These are phyloP conservation scores for Syzygium jambos DNA, from an alignment of 345 rosid species.

Conservation along the genomic window DNA sequence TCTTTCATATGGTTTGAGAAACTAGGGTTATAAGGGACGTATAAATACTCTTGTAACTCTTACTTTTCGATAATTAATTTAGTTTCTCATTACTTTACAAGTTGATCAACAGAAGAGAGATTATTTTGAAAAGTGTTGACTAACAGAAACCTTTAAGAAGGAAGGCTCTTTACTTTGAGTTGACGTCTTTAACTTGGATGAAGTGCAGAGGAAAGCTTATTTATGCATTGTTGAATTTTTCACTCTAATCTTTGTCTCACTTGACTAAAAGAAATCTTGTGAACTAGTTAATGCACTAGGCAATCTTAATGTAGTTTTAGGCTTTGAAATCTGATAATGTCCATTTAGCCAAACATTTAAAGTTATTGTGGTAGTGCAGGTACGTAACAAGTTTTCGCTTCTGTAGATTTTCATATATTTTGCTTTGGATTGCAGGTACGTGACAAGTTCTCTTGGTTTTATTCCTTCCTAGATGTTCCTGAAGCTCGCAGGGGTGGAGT, in stretches of 20 bases:
- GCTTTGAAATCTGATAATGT: background rate
- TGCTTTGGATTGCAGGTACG: conserved; percentile 37
- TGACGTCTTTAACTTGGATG: background rate
- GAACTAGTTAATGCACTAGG: background rate
- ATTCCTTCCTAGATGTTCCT: conserved; percentile 59
- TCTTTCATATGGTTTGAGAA: too few species aligned
- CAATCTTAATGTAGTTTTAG: background rate
- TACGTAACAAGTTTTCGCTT: background rate
- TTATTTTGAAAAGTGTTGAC: background rate
- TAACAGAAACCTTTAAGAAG: background rate
- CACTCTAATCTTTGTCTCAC: background rate
- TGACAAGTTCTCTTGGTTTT: conserved; percentile 64
- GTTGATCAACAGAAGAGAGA: background rate
- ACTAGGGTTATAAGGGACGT: too few species aligned
- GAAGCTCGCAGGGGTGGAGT: conserved; percentile 42
- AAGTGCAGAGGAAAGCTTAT: background rate
- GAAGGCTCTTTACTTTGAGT: background rate
- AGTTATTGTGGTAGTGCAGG: background rate
- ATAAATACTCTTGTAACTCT: too few species aligned
- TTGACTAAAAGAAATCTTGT: background rate
- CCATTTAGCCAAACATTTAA: background rate
- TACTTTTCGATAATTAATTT: too few species aligned
- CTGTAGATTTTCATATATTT: background rate
- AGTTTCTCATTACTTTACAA: too few species aligned
- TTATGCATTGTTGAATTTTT: background rate